Conservation (phyloP, 345 rosid genomes). For the Hibiscus mutabilis region DNA sequence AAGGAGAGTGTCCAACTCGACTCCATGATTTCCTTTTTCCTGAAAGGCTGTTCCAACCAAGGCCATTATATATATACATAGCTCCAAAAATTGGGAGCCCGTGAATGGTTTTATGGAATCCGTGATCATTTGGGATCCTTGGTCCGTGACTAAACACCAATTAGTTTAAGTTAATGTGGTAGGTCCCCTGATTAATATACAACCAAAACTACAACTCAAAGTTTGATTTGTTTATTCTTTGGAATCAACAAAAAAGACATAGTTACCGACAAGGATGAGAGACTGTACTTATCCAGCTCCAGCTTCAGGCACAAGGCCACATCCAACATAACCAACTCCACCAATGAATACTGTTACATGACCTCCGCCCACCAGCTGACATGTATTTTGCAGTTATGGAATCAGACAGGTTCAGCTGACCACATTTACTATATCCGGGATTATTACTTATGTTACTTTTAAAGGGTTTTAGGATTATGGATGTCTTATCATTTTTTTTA, state of each 20-base stretch:
- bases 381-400: constrained; percentile 7
- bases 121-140: not conserved
- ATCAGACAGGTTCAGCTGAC: not conserved
- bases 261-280: no score
- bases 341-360: constrained; percentile 27
- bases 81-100: not conserved
- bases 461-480: no score
- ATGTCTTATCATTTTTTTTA: no score
- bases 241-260: no score
- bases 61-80: no score
- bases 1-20: not conserved
- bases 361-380: constrained; percentile 43
- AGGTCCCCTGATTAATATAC: not conserved
- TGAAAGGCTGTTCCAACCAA: not conserved
- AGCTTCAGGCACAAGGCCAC: no score
- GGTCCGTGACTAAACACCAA: not conserved
- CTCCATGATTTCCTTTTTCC: not conserved
- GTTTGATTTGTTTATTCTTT: no score
- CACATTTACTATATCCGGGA: not conserved
- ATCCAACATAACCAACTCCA: no score
- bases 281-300: no score
- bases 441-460: not conserved
- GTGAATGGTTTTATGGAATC: not conserved
- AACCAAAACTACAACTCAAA: no score
- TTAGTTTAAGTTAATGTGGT: not conserved